Evolutionary conservation across 306 rosid species (phyloP), one percentile per base, ranked within the genome.

Genomic region (Cicer pinnatifidum): DNA sequence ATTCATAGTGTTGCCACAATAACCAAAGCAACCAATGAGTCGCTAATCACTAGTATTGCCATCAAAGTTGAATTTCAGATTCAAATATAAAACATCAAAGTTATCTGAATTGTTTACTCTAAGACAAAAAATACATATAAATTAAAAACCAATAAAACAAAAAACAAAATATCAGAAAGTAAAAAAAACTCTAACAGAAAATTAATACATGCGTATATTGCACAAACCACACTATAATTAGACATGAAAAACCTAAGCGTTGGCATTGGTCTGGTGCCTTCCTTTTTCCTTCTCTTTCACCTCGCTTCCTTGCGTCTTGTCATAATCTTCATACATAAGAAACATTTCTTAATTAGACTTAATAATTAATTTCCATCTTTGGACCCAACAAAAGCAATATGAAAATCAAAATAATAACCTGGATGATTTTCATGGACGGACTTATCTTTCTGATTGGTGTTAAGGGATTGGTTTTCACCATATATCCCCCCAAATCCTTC

Each of bases 401-500:
- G 50, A 3, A 77, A 77, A 87, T 17, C 11, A 17, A 65, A 58
- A 23, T 57, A 0, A 57, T 65, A 65, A 67, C 91, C 96, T 72
- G 96, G 96, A 72, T 88, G 93, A 80, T 83, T 89, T 80, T 80
- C 93, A 77, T 89, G 86, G 62, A 84, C n/a, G 12, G 16, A n/a
- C 28, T 80, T 52, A 20, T 82, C 85, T 6, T 61, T 60, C 41
- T 75, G 48, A 12, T 46, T 16, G 43, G 88, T 72, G 37, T 13
- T 0, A 7, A 66, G 39, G 39, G 78, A 51, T 69, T 76, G 86
- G 43, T 82, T 85, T 11, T 82, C 79, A 35, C 92, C 78, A 69
- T 86, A 89, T 39, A 23, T 75, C 47, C 97, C 97, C 5, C 98
- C 98, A 46, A 91, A 89, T 61, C 98, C 98, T 86, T 94, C 97